Conservation (phyloP, 768 basidiomycete species). For the Boletus rufocinnamomeus region DNA sequence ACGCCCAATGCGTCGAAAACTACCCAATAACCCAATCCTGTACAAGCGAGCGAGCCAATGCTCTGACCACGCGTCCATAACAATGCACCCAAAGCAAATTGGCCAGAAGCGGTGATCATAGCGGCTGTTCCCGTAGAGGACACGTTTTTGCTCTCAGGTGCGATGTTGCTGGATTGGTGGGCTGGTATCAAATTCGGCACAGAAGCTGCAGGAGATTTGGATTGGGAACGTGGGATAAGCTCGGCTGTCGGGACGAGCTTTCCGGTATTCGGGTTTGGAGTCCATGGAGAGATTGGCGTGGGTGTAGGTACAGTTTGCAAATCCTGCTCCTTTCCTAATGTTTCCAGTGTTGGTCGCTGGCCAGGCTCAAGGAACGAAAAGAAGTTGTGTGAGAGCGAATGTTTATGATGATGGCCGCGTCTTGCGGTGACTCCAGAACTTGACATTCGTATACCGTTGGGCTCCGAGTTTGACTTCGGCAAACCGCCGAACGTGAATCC, state of each 20-base stretch:
- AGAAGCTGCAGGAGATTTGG: conserved; percentile 24
- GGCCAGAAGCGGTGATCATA: conserved; percentile 33
- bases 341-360: conserved; percentile 3
- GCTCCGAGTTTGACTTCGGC: conserved; percentile 32
- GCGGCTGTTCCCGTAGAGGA: conserved; percentile 28
- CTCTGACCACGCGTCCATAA: conserved; percentile 92
- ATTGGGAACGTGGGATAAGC: conserved; percentile 23
- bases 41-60: conserved; percentile 81
- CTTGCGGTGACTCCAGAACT: conserved; percentile 30
- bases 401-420: conserved; percentile 88
- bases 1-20: conserved; percentile 94
- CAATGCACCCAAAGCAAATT: conserved; percentile 68
- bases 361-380: conserved; percentile 94
- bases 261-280: conserved; percentile 44
- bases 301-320: conserved; percentile 62
- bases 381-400: conserved; percentile 92
- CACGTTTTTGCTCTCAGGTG: conserved; percentile 10
- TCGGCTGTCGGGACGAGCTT: conserved; percentile 11
- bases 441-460: conserved; percentile 17
- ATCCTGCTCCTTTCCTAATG: conserved; percentile 32
- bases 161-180: background rate
- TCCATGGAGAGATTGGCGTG: conserved; percentile 67
- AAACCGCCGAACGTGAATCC: conserved; percentile 68
- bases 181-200: conserved; percentile 14
- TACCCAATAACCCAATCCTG: conserved; percentile 94